A percentile compares a stretch with the other conserved stretches of the same genome.
Conservation (phyloP, 306 rosid genomes). For the Coriaria nepalensis region DNA sequence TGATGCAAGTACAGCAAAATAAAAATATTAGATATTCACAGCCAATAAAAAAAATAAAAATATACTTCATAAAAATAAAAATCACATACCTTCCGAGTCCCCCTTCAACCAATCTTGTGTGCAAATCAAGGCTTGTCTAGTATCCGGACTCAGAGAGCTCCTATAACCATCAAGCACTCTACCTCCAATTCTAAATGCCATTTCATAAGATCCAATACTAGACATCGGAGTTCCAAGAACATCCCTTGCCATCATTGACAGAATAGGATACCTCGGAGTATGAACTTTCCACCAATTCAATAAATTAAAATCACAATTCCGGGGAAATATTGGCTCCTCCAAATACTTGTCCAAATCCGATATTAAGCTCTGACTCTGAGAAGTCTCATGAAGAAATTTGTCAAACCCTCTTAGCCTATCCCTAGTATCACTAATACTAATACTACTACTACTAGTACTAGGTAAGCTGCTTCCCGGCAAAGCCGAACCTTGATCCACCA, state of each 20-base stretch:
- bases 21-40: too few species aligned
- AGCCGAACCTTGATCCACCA: conserved; percentile 84
- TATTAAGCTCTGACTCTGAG: conserved; percentile 43
- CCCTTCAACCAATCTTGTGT: conserved; percentile 79
- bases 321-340: conserved; percentile 90
- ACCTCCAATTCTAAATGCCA: conserved; percentile 43
- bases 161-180: conserved; percentile 65
- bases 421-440: conserved; percentile 26
- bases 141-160: conserved; percentile 46
- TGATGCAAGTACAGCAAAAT: conserved; percentile 17
- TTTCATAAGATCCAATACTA: conserved; percentile 47
- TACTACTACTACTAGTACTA: conserved; percentile 21
- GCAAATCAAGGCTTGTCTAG: conserved; percentile 72
- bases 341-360: conserved; percentile 89
- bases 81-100: conserved; percentile 48
- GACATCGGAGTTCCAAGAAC: conserved; percentile 96
- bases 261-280: conserved; percentile 88
- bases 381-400: conserved; percentile 79
- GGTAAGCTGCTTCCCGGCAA: conserved; percentile 77
- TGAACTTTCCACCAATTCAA: conserved; percentile 98
- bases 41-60: neutral
- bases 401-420: conserved; percentile 91
- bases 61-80: neutral
- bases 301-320: conserved; percentile 66
- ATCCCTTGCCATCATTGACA: conserved; percentile 97